Percentiles rank a stretch among this genome's conserved stretches.
Evolutionary conservation across 192 early-diverging fungal species (phyloP).

Genomic region (Coemansia asiatica): DNA sequence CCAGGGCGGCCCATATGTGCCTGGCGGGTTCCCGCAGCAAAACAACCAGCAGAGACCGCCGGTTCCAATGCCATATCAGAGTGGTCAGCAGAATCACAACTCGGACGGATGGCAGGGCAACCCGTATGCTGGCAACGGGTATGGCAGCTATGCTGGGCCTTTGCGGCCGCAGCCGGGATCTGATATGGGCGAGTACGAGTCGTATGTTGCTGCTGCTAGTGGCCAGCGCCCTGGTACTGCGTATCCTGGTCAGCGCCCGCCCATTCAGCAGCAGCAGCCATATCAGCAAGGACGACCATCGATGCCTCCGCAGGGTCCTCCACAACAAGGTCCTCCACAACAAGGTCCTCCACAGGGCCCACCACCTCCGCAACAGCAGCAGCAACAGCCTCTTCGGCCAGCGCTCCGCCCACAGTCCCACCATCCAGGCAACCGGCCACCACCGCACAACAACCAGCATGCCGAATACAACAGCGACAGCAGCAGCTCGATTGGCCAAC

Average conservation of each 20-base stretch:
- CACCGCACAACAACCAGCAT: not conserved
- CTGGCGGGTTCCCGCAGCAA: constrained; percentile 13
- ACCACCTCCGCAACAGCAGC: constrained; percentile 15
- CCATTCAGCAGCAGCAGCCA: not conserved
- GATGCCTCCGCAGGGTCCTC: constrained; percentile 8
- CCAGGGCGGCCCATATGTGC: constrained; percentile 1
- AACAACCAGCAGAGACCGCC: not conserved
- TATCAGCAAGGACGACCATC: constrained; percentile 7
- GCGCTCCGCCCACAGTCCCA: constrained; percentile 14
- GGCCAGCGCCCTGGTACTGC: not conserved
- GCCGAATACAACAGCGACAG: constrained; percentile 25
- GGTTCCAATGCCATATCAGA: not conserved
- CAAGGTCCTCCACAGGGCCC: constrained; percentile 2
- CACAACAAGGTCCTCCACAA: constrained; percentile 7
- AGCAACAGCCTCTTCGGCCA: constrained; percentile 13
- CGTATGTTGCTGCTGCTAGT: constrained; percentile 7
- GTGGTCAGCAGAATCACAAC: not conserved
- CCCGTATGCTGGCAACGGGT: constrained; percentile 1
- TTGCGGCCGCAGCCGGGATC: constrained; percentile 15
- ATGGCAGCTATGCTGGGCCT: constrained; percentile 21
- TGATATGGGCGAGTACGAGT: constrained; percentile 29
- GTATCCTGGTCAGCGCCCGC: constrained; percentile 8
- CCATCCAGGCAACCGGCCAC: not conserved
- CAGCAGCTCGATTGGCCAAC: constrained; percentile 15
- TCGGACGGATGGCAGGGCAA: not conserved